phyloP scores from a whole-genome alignment of 129 eudicot species.

The Centaurea solstitialis region DNA sequence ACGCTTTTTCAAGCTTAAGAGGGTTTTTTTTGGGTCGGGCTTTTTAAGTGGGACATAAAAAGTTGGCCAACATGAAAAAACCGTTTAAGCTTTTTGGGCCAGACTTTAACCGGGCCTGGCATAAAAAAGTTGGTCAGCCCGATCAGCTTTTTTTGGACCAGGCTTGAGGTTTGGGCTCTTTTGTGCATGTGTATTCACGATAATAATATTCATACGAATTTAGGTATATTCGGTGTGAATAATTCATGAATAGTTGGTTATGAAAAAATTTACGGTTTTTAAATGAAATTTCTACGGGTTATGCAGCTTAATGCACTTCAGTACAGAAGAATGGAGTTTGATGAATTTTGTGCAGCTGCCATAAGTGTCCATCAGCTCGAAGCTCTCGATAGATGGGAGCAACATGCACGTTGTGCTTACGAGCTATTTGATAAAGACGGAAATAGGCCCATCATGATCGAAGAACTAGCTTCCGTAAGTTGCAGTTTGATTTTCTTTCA shows the following conservation, averaged over 20 bases:
- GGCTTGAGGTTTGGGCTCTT: background rate
- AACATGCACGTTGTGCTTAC: constrained; percentile 86
- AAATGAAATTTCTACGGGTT: background rate
- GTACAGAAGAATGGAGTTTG: constrained; percentile 88
- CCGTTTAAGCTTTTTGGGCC: too few species aligned
- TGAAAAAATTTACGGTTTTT: background rate
- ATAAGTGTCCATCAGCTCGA: constrained; percentile 89
- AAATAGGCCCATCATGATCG: constrained; percentile 76
- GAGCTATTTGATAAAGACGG: constrained; percentile 92
- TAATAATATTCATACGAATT: background rate
- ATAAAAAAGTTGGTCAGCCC: too few species aligned
- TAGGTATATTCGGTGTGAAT: background rate
- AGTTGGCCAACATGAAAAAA: too few species aligned
- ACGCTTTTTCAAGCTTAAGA: background rate
- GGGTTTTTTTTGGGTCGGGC: background rate
- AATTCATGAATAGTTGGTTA: background rate
- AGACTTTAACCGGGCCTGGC: too few species aligned
- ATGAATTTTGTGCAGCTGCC: constrained; percentile 91
- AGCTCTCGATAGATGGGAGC: constrained; percentile 93
- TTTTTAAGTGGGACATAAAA: too few species aligned
- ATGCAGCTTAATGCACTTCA: constrained; percentile 85
- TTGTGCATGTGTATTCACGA: background rate
- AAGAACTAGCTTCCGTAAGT: constrained; percentile 91
- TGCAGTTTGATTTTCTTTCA: background rate
- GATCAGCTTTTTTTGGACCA: too few species aligned